Conservation (phyloP, 768 basidiomycete species). For the Dacryopinax spathularia region DNA sequence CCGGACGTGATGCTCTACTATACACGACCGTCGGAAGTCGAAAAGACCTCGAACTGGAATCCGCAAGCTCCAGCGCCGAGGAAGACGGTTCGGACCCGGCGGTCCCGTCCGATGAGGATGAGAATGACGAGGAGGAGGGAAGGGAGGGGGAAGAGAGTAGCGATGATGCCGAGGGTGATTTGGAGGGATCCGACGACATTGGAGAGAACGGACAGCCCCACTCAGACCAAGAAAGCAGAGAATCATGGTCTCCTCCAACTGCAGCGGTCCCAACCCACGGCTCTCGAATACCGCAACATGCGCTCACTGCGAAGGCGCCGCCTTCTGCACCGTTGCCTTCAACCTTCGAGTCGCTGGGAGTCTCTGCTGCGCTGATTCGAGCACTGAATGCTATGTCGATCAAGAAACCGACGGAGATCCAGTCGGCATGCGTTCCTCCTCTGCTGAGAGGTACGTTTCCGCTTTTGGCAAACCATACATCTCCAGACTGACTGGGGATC, state of each 20-base stretch:
- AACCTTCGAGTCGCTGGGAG: slow-evolving; percentile 26
- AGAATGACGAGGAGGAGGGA: not conserved
- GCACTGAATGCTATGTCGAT: slow-evolving; percentile 78
- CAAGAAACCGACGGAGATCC: slow-evolving; percentile 68
- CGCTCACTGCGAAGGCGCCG: not conserved
- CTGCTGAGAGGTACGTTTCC: slow-evolving; percentile 53
- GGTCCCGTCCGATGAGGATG: not conserved
- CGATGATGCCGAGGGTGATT: not conserved
- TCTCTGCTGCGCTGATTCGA: slow-evolving; percentile 36
- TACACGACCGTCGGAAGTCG: not conserved
- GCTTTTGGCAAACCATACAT: not conserved
- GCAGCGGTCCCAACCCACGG: not conserved
- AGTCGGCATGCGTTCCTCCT: slow-evolving; percentile 77
- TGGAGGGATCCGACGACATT: not conserved
- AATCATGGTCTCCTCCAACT: not conserved
- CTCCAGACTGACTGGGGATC: not conserved
- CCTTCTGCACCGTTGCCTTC: not conserved
- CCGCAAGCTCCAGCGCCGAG: too few species aligned
- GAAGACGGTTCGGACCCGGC: too few species aligned
- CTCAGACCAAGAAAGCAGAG: not conserved
- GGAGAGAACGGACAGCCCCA: not conserved
- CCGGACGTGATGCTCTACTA: not conserved
- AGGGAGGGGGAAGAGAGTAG: not conserved
- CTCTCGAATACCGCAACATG: not conserved
- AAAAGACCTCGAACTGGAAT: not conserved